Conservation (phyloP, 768 basidiomycete species). For the Crepidotus variabilis region DNA sequence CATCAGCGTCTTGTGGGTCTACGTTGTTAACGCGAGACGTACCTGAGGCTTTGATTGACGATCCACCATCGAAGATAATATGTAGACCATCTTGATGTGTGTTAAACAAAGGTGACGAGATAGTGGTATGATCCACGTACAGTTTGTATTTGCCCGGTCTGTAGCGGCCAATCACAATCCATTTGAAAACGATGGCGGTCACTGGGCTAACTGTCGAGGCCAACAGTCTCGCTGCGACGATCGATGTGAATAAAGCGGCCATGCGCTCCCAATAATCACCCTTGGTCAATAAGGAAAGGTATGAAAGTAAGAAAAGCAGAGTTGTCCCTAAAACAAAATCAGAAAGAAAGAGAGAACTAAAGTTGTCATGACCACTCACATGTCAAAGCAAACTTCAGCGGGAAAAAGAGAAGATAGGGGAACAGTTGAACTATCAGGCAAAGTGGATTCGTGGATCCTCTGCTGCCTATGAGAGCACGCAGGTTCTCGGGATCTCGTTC, state of each 20-base stretch:
- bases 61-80: conserved; percentile 45
- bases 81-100: conserved; percentile 28
- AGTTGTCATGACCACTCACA: conserved; percentile 22
- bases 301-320: conserved; percentile 35
- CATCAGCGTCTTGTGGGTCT: neutral
- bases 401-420: conserved; percentile 41
- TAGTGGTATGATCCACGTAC: conserved; percentile 22
- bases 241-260: conserved; percentile 28
- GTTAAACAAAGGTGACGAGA: neutral
- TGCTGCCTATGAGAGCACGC: conserved; percentile 9
- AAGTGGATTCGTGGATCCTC: conserved; percentile 33
- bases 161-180: conserved; percentile 42
- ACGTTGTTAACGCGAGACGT: neutral
- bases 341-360: neutral
- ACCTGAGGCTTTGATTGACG: conserved; percentile 34
- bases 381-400: conserved; percentile 38
- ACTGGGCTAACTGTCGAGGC: conserved; percentile 35
- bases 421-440: conserved; percentile 37
- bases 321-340: conserved; percentile 27
- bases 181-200: conserved; percentile 39
- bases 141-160: conserved; percentile 32
- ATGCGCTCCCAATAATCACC: conserved; percentile 31
- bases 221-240: conserved; percentile 29
- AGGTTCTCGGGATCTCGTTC: conserved; percentile 23
- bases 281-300: conserved; percentile 24